Evolutionary conservation across 2,329 filamentous ascomycete species (phyloP).

Genomic region (Botrytis hyacinthi): DNA sequence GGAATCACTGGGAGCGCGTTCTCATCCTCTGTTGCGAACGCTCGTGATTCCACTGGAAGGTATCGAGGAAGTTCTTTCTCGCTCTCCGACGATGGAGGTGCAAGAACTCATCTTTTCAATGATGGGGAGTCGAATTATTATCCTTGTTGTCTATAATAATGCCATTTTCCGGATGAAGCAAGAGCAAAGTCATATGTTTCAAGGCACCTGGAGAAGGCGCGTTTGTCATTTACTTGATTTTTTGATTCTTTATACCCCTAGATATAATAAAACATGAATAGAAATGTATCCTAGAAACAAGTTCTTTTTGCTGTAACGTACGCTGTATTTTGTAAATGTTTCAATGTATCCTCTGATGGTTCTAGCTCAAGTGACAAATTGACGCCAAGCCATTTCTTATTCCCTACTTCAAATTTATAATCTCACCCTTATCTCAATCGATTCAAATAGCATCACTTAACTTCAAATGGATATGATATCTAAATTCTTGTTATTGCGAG

Average conservation of each 20-base stretch:
- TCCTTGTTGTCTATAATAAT: slow-evolving; percentile 38
- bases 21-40: slow-evolving; percentile 38
- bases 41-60: slow-evolving; percentile 39
- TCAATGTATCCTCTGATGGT: not conserved
- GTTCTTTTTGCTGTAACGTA: not conserved
- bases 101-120: slow-evolving; percentile 40
- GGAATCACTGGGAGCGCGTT: slow-evolving; percentile 41
- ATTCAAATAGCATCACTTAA: not conserved
- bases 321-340: not conserved
- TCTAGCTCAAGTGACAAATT: not conserved
- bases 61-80: slow-evolving; percentile 40
- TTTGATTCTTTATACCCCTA: not conserved
- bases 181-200: not conserved
- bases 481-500: not conserved
- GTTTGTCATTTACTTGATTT: not conserved
- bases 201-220: not conserved
- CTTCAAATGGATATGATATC: not conserved
- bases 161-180: not conserved
- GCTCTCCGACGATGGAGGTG: slow-evolving; percentile 35
- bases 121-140: slow-evolving; percentile 38
- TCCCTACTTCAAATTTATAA: not conserved
- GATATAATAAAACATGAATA: not conserved
- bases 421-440: too few species aligned
- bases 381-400: not conserved
- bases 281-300: too few species aligned